Evolutionary conservation across 139 green algal species (phyloP).

Genomic region (Tetradesmus obliquus): DNA sequence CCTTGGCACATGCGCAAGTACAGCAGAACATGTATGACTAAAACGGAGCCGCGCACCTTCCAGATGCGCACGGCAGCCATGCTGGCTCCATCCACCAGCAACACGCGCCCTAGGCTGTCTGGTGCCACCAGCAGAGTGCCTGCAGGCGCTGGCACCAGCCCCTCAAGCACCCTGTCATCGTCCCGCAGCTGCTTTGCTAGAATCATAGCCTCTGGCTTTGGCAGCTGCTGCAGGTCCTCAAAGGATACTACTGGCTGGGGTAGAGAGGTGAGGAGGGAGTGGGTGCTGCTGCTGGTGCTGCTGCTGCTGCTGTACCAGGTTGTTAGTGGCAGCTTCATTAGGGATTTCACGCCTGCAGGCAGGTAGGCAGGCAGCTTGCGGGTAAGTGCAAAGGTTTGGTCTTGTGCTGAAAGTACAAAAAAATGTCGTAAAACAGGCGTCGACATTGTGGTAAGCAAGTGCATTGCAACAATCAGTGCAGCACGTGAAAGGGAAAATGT

Average conservation of each 20-base stretch:
- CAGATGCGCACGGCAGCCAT: constrained; percentile 66
- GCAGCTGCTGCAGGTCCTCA: constrained; percentile 17
- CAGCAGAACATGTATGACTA: no score
- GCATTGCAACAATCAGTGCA: no score
- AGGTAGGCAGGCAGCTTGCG: neutral
- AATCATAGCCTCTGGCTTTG: constrained; percentile 34
- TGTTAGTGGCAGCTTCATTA: constrained; percentile 33
- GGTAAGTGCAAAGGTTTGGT: neutral
- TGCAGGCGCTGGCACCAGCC: constrained; percentile 44
- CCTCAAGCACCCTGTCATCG: constrained; percentile 41
- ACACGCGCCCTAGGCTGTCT: constrained; percentile 73
- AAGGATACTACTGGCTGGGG: neutral
- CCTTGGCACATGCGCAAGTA: no score
- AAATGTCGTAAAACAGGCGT: no score
- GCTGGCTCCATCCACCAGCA: constrained; percentile 64
- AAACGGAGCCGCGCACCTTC: no score
- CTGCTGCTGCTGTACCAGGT: neutral
- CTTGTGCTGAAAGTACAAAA: no score
- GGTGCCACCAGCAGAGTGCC: constrained; percentile 61
- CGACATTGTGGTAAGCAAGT: no score
- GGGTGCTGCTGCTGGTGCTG: neutral
- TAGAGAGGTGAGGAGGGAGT: neutral
- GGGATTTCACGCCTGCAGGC: neutral
- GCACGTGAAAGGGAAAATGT: no score
- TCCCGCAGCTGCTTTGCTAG: constrained; percentile 38